Percentiles rank a stretch among this genome's conserved stretches.
phyloP scores from a whole-genome alignment of 2,329 filamentous ascomycete species.

The Rhinocladiella similis region DNA sequence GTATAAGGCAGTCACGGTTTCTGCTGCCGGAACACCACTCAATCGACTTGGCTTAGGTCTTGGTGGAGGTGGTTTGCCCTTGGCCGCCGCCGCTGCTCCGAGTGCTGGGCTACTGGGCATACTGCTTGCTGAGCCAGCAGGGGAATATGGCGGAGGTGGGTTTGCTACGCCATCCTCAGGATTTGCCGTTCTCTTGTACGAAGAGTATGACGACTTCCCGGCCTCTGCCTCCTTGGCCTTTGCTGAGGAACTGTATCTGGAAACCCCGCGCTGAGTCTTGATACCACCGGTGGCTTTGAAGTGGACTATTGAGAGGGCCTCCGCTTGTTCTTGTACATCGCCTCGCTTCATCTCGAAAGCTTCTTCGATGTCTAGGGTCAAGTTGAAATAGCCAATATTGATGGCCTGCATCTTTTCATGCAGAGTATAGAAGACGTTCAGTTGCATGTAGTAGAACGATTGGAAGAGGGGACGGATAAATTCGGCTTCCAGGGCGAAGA shows the following conservation, averaged over 20 bases:
- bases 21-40: constrained; percentile 62
- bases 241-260: constrained; percentile 25
- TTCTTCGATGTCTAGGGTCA: constrained; percentile 86
- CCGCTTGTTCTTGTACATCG: constrained; percentile 82
- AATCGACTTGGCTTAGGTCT: constrained; percentile 79
- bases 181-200: constrained; percentile 11
- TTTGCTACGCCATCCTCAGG: constrained; percentile 51
- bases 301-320: constrained; percentile 79
- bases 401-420: constrained; percentile 97
- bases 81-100: constrained; percentile 52
- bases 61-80: constrained; percentile 67
- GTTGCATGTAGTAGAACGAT: constrained; percentile 99
- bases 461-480: constrained; percentile 98
- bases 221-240: constrained; percentile 34
- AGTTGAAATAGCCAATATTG: constrained; percentile 96
- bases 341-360: constrained; percentile 88
- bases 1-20: constrained; percentile 87
- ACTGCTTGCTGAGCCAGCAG: constrained; percentile 41
- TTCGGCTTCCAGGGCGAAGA: constrained; percentile 85
- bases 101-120: constrained; percentile 44
- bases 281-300: constrained; percentile 82
- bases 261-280: constrained; percentile 32
- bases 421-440: constrained; percentile 98
- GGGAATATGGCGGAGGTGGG: constrained; percentile 72
- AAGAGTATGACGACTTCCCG: constrained; percentile 26